Evolutionary conservation across 1,284 basidiomycete genomes (phyloP).

Genomic region (Mrakiaceae sp.): DNA sequence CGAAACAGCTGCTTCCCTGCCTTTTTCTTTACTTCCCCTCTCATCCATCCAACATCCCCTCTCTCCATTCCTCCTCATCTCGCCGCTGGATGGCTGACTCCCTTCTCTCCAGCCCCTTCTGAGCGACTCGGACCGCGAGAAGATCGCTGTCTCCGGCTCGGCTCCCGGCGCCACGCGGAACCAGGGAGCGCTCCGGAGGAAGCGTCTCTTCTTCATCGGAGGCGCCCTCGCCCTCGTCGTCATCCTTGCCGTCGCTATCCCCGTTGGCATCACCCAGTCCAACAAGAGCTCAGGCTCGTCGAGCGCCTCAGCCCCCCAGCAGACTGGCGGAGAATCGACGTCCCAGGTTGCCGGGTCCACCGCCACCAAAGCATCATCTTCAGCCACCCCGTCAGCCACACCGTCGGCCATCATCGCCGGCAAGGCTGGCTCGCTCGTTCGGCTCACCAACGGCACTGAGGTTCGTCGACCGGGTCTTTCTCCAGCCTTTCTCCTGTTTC

Average conservation of each 20-base stretch:
- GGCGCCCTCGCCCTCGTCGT: constrained; percentile 20
- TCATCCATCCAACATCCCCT: too few relatives aligned
- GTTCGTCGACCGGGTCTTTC: too few relatives aligned
- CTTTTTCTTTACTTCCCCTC: too few relatives aligned
- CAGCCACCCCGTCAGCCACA: constrained; percentile 7
- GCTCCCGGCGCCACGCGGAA: too few relatives aligned
- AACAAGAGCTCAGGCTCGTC: constrained; percentile 15
- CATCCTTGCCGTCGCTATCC: constrained; percentile 32
- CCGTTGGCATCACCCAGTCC: constrained; percentile 25
- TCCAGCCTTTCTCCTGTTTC: too few relatives aligned
- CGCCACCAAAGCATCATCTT: constrained; percentile 16
- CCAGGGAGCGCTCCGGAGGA: not conserved
- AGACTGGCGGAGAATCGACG: too few relatives aligned
- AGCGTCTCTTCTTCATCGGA: not conserved
- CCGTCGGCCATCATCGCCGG: constrained; percentile 35
- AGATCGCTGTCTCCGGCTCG: too few relatives aligned
- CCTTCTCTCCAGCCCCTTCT: too few relatives aligned
- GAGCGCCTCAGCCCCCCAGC: not conserved
- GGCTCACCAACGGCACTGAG: constrained; percentile 55
- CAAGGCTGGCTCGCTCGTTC: constrained; percentile 54
- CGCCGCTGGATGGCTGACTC: too few relatives aligned
- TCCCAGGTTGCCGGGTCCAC: constrained; percentile 23
- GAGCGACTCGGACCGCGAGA: too few relatives aligned
- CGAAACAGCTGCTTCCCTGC: too few relatives aligned
- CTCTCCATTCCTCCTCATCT: too few relatives aligned